Conservation (phyloP, 2,329 filamentous ascomycete species). For the Penicillium sp. region DNA sequence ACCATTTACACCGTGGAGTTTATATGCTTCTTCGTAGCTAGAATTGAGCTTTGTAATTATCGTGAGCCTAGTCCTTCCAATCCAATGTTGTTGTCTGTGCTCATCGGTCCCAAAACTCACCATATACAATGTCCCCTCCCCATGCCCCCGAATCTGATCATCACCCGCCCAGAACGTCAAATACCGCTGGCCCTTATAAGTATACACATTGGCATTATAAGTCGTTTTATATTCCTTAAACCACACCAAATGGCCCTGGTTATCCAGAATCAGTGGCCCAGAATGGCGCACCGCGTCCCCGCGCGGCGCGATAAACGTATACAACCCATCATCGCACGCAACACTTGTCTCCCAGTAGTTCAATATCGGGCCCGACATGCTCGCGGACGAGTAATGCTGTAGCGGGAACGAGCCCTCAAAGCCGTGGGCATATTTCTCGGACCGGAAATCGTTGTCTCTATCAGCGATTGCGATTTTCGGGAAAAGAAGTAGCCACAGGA, state of each 20-base stretch:
- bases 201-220: conserved; percentile 49
- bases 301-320: conserved; percentile 43
- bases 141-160: conserved; percentile 47
- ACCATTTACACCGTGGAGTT: conserved; percentile 38
- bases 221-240: conserved; percentile 40
- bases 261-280: conserved; percentile 48
- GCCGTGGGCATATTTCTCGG: conserved; percentile 20
- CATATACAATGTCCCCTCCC: conserved; percentile 50
- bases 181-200: conserved; percentile 46
- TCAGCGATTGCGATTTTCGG: not conserved
- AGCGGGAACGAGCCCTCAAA: conserved; percentile 26
- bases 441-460: conserved; percentile 5
- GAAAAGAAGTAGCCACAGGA: not conserved
- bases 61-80: not conserved
- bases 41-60: conserved; percentile 27
- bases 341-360: conserved; percentile 25
- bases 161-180: conserved; percentile 54
- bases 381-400: conserved; percentile 26
- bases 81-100: no score
- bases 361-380: conserved; percentile 25
- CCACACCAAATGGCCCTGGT: conserved; percentile 49
- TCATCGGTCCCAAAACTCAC: conserved; percentile 20
- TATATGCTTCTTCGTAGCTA: conserved; percentile 36
- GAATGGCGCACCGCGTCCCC: conserved; percentile 34
- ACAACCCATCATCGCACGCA: conserved; percentile 40